Evolutionary conservation across 2,329 filamentous ascomycete species (phyloP).

Genomic region (Monilinia vaccinii-corymbosi): DNA sequence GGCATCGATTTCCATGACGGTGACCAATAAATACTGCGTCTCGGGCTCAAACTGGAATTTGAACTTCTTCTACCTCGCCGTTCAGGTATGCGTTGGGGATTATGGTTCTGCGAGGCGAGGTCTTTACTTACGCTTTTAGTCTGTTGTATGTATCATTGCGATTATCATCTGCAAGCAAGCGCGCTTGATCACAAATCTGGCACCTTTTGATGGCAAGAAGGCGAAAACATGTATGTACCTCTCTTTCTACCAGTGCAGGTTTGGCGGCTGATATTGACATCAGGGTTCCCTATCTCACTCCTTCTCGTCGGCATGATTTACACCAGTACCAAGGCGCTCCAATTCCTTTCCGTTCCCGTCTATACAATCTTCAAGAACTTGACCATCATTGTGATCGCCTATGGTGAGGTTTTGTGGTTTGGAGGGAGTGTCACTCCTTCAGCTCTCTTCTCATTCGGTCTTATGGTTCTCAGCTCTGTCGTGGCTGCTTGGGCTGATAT

Average conservation of each 20-base stretch:
- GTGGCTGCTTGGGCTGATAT: constrained; percentile 98
- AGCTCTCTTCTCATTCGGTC: constrained; percentile 83
- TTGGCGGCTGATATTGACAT: constrained; percentile 9
- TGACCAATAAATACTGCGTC: constrained; percentile 98
- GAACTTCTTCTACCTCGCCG: constrained; percentile 86
- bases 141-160: constrained; percentile 76
- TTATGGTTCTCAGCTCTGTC: constrained; percentile 93
- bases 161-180: constrained; percentile 75
- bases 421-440: constrained; percentile 83
- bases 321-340: constrained; percentile 88
- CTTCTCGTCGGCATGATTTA: constrained; percentile 99
- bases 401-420: constrained; percentile 97
- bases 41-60: constrained; percentile 88
- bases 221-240: constrained; percentile 73
- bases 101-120: constrained; percentile 10
- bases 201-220: constrained; percentile 78
- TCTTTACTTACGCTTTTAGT: constrained; percentile 42
- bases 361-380: constrained; percentile 99
- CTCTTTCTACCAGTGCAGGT: background rate
- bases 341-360: constrained; percentile 93
- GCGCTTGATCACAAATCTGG: constrained; percentile 72
- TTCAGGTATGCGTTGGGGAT: constrained; percentile 60
- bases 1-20: constrained; percentile 97
- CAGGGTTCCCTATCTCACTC: constrained; percentile 93
- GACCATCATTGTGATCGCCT: constrained; percentile 97